Percentiles rank a stretch among this genome's conserved stretches.
Evolutionary conservation across 2,329 filamentous ascomycete species (phyloP).

Genomic region (Ophiocordyceps camponoti-saundersi): DNA sequence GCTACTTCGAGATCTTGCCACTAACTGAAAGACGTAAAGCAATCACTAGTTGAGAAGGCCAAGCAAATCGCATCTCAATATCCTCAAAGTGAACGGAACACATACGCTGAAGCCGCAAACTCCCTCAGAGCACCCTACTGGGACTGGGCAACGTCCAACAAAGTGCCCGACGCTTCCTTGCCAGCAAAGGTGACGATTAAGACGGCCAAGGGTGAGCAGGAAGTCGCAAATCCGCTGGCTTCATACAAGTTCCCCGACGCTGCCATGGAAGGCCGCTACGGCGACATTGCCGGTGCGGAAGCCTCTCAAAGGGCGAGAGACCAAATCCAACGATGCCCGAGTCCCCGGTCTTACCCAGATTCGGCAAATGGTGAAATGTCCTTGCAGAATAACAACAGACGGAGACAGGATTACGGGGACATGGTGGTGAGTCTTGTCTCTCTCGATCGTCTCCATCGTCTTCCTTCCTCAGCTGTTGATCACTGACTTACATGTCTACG

Average conservation of each 20-base stretch:
- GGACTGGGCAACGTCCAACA: slow-evolving; percentile 30
- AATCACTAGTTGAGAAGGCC: slow-evolving; percentile 31
- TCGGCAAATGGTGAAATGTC: slow-evolving; percentile 19
- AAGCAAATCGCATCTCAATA: slow-evolving; percentile 28
- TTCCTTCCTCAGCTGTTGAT: background rate
- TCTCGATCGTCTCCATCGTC: background rate
- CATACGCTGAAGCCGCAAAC: slow-evolving; percentile 27
- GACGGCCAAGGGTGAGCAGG: slow-evolving; percentile 20
- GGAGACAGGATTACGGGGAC: slow-evolving; percentile 17
- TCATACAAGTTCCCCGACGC: slow-evolving; percentile 29
- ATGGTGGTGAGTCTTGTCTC: slow-evolving; percentile 17
- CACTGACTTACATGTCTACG: background rate
- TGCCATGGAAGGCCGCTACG: slow-evolving; percentile 20
- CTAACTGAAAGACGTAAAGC: slow-evolving; percentile 10
- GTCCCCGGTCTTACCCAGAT: slow-evolving; percentile 19
- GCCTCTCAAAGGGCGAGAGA: background rate
- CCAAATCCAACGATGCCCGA: slow-evolving; percentile 16
- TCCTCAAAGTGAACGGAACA: slow-evolving; percentile 11
- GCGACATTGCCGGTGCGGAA: slow-evolving; percentile 4
- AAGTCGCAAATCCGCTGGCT: slow-evolving; percentile 33
- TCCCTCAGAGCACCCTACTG: slow-evolving; percentile 32
- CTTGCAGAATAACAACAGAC: background rate
- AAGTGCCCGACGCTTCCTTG: slow-evolving; percentile 22
- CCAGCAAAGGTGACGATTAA: slow-evolving; percentile 19
- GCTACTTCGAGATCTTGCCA: background rate